Evolutionary conservation across 805 yeast species (phyloP).

Genomic region (Ogataea pilisensis): DNA sequence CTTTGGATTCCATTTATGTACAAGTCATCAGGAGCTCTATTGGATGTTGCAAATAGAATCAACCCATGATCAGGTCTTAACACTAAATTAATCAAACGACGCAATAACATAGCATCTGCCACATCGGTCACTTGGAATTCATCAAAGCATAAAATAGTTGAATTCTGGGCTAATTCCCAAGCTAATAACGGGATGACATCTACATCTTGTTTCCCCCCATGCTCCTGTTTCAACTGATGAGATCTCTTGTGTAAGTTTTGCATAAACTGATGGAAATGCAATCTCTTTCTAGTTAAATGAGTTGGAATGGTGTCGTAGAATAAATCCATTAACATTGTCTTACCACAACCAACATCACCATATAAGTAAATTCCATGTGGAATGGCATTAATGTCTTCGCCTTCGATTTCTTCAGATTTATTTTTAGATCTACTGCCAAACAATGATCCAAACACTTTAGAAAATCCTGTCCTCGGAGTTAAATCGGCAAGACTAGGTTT

Average conservation of each 20-base stretch:
- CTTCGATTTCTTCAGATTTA: constrained; percentile 5
- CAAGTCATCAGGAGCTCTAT: constrained; percentile 90
- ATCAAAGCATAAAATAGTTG: constrained; percentile 87
- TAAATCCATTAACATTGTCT: constrained; percentile 96
- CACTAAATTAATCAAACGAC: constrained; percentile 67
- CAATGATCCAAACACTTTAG: constrained; percentile 30
- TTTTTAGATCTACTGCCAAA: constrained; percentile 18
- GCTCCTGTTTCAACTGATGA: constrained; percentile 64
- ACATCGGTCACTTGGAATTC: constrained; percentile 98
- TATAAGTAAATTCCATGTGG: constrained; percentile 88
- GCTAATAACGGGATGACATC: constrained; percentile 86
- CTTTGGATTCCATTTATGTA: constrained; percentile 94
- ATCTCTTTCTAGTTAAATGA: constrained; percentile 70
- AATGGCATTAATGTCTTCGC: constrained; percentile 29
- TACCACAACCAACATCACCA: constrained; percentile 98
- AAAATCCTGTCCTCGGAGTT: constrained; percentile 45
- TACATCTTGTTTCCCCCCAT: constrained; percentile 60
- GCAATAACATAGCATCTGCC: constrained; percentile 94
- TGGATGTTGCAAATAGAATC: constrained; percentile 87
- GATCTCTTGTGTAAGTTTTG: constrained; percentile 85
- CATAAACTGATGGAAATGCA: constrained; percentile 98
- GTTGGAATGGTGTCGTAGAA: constrained; percentile 81
- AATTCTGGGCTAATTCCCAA: constrained; percentile 68
- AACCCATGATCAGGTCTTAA: constrained; percentile 76
- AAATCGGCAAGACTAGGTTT: constrained; percentile 50